These are phyloP conservation scores for Dictyostelium purpureum DNA, from an alignment of 78 protist genomes.

Conservation along the genomic window DNA sequence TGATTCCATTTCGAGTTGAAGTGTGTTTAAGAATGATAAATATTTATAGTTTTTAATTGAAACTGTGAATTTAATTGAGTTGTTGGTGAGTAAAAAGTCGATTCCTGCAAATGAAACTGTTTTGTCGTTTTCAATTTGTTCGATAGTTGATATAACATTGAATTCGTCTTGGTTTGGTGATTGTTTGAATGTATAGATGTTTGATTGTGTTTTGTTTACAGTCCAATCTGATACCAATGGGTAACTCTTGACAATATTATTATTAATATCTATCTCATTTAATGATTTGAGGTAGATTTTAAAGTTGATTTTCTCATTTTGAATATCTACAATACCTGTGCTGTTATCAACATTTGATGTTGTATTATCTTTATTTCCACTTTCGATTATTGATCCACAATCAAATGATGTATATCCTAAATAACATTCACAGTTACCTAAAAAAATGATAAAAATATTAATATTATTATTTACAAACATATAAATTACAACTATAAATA, in stretches of 20 bases:
- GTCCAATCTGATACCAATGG: background rate
- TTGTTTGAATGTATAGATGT: background rate
- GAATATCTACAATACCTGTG: background rate
- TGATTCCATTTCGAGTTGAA: background rate
- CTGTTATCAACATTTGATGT: background rate
- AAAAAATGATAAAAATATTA: too few relatives aligned
- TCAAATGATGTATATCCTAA: too few relatives aligned
- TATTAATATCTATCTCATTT: background rate
- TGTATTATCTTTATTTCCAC: too few relatives aligned
- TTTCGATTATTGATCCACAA: too few relatives aligned
- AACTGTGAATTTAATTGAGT: constrained; percentile 8
- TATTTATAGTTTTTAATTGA: background rate
- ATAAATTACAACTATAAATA: too few relatives aligned
- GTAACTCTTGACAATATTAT: background rate
- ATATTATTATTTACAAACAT: too few relatives aligned
- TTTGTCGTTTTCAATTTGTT: background rate
- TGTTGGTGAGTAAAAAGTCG: background rate
- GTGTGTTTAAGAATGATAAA: background rate
- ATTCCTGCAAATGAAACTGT: constrained; percentile 6
- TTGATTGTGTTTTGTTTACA: background rate
- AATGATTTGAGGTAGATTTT: background rate
- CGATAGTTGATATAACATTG: background rate
- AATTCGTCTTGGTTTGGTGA: background rate
- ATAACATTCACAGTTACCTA: too few relatives aligned
- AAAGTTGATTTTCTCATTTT: background rate